Evolutionary conservation across 345 rosid species (phyloP).

Genomic region (Punica granatum): DNA sequence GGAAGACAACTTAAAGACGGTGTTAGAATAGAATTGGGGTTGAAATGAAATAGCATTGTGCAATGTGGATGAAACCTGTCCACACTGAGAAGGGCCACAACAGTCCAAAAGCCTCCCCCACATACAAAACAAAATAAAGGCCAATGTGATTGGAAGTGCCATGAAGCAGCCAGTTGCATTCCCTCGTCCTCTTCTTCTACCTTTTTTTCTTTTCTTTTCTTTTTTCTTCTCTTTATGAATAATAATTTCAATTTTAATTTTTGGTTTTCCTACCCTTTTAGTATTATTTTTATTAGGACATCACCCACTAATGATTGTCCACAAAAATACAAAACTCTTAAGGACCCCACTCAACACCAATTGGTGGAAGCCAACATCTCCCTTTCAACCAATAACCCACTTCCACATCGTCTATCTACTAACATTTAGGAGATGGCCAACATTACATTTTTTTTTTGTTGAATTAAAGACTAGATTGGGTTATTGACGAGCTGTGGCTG

Average conservation of each 20-base stretch:
- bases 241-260: neutral
- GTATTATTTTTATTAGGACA: neutral
- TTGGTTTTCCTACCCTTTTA: too few relatives aligned
- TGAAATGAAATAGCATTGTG: conserved; percentile 5
- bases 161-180: conserved; percentile 7
- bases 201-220: neutral
- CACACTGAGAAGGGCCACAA: neutral
- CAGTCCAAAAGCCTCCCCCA: neutral
- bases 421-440: neutral
- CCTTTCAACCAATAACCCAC: conserved; percentile 3
- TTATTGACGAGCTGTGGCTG: too few relatives aligned
- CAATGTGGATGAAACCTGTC: conserved; percentile 13
- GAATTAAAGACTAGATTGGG: too few relatives aligned
- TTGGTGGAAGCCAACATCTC: conserved; percentile 10
- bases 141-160: conserved; percentile 3
- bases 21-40: too few relatives aligned
- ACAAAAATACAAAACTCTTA: conserved; percentile 5
- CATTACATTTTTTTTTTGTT: too few relatives aligned
- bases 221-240: neutral
- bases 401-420: conserved; percentile 4
- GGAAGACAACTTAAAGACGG: too few relatives aligned
- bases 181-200: neutral
- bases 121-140: neutral
- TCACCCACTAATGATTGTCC: conserved; percentile 15
- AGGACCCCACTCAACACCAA: conserved; percentile 7